These are phyloP conservation scores for Polytrichum formosum DNA, from an alignment of 225 moss, liverwort and hornwort species.

Conservation along the genomic window DNA sequence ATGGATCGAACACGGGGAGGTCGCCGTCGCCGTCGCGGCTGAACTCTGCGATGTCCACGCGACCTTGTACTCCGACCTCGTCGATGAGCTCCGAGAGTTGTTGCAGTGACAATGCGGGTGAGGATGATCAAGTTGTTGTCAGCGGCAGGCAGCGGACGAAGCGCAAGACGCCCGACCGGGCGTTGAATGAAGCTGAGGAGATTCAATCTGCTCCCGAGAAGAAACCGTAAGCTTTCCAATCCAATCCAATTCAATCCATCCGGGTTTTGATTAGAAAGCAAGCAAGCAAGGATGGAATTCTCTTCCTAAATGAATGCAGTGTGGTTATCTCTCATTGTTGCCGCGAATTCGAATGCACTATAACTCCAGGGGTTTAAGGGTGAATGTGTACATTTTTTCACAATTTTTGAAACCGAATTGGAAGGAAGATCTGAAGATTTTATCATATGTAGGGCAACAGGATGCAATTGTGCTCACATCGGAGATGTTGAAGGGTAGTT, in stretches of 20 bases:
- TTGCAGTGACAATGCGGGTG: constrained; percentile 33
- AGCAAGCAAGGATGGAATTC: no score
- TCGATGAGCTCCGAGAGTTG: constrained; percentile 43
- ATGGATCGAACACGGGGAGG: constrained; percentile 2
- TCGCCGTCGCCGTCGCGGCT: constrained; percentile 21
- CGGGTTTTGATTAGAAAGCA: no score
- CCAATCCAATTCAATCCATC: not conserved
- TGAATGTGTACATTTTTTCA: no score
- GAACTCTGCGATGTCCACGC: constrained; percentile 24
- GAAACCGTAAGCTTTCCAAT: constrained; percentile 37
- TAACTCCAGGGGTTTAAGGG: no score
- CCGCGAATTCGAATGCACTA: no score
- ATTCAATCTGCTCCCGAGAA: constrained; percentile 36
- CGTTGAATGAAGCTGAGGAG: constrained; percentile 50
- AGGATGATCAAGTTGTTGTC: constrained; percentile 2
- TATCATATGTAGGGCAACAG: no score
- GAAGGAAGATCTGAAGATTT: no score
- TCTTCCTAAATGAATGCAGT: no score
- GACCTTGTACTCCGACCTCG: constrained; percentile 44
- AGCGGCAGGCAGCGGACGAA: constrained; percentile 23
- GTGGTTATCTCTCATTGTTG: no score
- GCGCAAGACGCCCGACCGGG: constrained; percentile 62
- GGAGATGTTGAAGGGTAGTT: no score
- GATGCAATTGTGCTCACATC: no score
- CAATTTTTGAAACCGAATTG: no score